Evolutionary conservation across 1,139 yeast genomes (phyloP).

Genomic region (Pichia sp.): DNA sequence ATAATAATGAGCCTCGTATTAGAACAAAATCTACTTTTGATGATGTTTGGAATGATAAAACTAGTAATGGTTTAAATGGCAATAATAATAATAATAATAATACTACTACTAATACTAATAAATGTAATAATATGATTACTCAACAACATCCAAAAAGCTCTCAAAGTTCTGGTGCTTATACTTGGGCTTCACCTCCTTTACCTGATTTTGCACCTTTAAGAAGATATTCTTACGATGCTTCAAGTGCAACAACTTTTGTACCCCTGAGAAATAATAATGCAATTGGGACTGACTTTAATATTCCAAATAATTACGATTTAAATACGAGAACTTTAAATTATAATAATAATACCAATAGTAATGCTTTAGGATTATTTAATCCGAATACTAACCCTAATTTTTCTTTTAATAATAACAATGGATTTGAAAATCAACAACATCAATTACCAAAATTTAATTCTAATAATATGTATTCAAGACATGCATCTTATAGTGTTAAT

Average conservation of each 20-base stretch:
- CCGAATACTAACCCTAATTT: background rate
- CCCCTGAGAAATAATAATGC: background rate
- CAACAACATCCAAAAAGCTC: background rate
- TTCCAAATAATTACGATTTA: background rate
- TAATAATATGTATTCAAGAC: background rate
- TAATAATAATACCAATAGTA: too few relatives aligned
- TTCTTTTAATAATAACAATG: background rate
- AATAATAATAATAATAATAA: too few relatives aligned
- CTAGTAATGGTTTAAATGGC: background rate
- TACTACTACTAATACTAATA: background rate
- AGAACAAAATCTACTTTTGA: constrained; percentile 2
- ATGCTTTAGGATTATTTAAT: too few relatives aligned
- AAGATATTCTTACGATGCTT: constrained; percentile 22
- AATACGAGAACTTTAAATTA: too few relatives aligned
- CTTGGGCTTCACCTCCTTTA: constrained; percentile 23
- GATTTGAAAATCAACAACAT: too few relatives aligned
- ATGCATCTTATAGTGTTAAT: background rate
- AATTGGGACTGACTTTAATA: background rate
- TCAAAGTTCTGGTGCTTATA: constrained; percentile 13
- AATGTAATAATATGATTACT: background rate
- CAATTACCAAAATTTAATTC: too few relatives aligned
- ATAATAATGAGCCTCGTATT: background rate
- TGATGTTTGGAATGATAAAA: constrained; percentile 4
- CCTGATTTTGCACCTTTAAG: constrained; percentile 23
- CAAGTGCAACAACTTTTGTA: constrained; percentile 6